Evolutionary conservation across 2,329 filamentous ascomycete genomes (phyloP).

Genomic region (Neurospora sp.): DNA sequence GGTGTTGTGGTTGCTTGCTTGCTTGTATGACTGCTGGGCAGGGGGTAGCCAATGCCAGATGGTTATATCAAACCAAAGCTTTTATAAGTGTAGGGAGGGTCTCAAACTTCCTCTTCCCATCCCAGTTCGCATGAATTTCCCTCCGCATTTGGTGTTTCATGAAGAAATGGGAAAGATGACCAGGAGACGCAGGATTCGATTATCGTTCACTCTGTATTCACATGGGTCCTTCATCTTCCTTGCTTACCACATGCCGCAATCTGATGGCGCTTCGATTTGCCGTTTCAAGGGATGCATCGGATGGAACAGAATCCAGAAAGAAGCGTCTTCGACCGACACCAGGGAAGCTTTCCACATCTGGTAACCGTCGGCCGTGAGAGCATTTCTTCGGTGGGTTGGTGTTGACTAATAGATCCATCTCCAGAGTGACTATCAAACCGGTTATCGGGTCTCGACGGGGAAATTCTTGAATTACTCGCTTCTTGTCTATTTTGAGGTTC

Average conservation of each 20-base stretch:
- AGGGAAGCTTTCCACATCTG: not conserved
- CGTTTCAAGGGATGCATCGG: not conserved
- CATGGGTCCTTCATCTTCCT: not conserved
- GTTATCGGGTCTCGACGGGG: not conserved
- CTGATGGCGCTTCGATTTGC: not conserved
- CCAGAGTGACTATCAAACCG: not conserved
- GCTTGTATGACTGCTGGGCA: not conserved
- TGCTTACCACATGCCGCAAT: not conserved
- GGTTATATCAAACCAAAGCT: not conserved
- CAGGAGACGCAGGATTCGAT: not conserved
- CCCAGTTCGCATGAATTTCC: not conserved
- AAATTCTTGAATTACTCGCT: not conserved
- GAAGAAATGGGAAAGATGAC: not conserved
- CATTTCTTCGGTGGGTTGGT: not conserved
- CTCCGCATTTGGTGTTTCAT: not conserved
- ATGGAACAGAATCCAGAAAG: not conserved
- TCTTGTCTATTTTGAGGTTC: not conserved
- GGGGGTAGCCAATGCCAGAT: not conserved
- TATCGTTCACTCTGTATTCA: not conserved
- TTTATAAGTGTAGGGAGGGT: not conserved
- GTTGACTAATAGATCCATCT: not conserved
- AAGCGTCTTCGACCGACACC: not conserved
- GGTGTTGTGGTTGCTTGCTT: not conserved
- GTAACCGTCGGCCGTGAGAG: not conserved
- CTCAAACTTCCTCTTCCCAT: not conserved